phyloP scores from a whole-genome alignment of 371 early-diverging fungal species.

The Haplosporangium sp. region DNA sequence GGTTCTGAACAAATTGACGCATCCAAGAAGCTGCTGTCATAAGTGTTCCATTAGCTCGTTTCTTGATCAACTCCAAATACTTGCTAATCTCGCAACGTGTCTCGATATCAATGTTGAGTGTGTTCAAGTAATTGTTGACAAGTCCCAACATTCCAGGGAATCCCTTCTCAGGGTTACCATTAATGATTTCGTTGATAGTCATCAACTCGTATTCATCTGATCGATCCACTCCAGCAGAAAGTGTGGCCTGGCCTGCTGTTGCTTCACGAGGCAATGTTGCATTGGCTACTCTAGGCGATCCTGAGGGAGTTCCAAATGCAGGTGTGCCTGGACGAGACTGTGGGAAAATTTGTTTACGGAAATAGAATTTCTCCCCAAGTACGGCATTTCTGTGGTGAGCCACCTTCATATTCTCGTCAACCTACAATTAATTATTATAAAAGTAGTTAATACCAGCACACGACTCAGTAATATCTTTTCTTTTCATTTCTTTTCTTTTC shows the following conservation, averaged over 20 bases:
- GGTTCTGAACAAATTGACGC: constrained; percentile 89
- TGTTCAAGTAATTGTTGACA: constrained; percentile 84
- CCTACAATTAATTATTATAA: constrained; percentile 55
- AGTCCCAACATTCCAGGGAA: constrained; percentile 92
- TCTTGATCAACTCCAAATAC: constrained; percentile 87
- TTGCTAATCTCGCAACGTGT: constrained; percentile 74
- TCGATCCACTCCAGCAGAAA: constrained; percentile 30
- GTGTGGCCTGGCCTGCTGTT: background rate
- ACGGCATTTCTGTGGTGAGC: constrained; percentile 93
- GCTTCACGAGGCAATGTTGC: constrained; percentile 28
- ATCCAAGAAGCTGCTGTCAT: constrained; percentile 95
- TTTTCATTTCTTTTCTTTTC: too few relatives aligned
- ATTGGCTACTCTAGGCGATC: constrained; percentile 33
- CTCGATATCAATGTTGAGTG: constrained; percentile 74
- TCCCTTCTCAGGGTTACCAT: constrained; percentile 79
- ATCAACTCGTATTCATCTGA: constrained; percentile 79
- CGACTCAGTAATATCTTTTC: too few relatives aligned
- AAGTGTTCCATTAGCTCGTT: constrained; percentile 85
- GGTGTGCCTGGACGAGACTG: constrained; percentile 55
- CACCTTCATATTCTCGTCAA: constrained; percentile 95
- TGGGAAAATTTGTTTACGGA: constrained; percentile 85
- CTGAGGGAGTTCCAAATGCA: constrained; percentile 41
- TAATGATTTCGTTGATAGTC: constrained; percentile 95
- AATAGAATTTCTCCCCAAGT: constrained; percentile 86
- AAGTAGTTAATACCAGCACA: background rate